Percentiles rank a stretch among this genome's conserved stretches.
Evolutionary conservation across 2,329 filamentous ascomycete species (phyloP).

Genomic region (Beauveria sp.): DNA sequence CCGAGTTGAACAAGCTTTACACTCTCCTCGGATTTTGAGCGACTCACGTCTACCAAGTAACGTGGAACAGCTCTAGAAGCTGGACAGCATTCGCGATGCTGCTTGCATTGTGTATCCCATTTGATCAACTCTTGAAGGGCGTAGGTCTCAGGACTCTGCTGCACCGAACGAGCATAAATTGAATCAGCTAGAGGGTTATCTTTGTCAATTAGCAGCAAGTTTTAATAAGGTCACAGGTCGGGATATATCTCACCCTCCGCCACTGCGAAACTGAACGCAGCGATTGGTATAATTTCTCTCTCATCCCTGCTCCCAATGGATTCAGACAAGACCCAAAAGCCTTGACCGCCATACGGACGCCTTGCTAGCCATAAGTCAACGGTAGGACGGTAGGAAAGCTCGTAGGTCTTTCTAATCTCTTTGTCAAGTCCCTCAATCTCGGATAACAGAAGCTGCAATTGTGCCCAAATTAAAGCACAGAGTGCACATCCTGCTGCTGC

Average conservation of each 20-base stretch:
- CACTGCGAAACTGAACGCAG: background rate
- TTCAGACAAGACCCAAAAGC: slow-evolving; percentile 9
- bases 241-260: background rate
- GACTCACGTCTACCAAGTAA: background rate
- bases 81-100: background rate
- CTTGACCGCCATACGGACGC: background rate
- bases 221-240: background rate
- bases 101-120: background rate
- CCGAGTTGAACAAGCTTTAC: background rate
- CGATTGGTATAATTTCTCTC: background rate
- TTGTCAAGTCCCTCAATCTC: background rate
- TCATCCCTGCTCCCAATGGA: background rate
- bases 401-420: background rate
- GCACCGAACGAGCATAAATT: background rate
- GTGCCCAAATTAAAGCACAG: background rate
- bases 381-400: background rate
- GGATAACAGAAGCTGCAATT: background rate
- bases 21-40: background rate
- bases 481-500: background rate
- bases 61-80: background rate
- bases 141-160: background rate
- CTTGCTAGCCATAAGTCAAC: slow-evolving; percentile 2
- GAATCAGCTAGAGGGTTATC: background rate
- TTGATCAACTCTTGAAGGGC: background rate
- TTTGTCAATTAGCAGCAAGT: background rate